Base-by-base conservation (phyloP, 2,329 filamentous ascomycete species). In the Talaromyces verruculosus region DNA sequence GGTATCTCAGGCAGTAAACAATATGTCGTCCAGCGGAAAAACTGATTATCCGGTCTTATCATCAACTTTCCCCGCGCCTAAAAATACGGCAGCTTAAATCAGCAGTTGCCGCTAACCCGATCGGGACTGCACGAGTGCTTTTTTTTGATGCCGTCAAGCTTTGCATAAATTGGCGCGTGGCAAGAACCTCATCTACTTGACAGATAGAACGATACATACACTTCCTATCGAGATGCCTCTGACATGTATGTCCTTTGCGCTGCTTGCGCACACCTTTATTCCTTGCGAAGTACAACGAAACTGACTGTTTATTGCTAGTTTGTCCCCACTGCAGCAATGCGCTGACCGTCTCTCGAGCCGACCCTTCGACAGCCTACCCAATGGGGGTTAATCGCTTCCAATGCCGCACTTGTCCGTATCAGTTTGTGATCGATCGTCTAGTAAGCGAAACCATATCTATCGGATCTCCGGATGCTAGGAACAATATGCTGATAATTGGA, bases 361-460 rank as follows among this genome's bases (percentile, higher is more conserved):
- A 79, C 10, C 71, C 77, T 4, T 76, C 76, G 17, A 72, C 72
- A 1, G 72, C 77, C 62, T 75, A 79, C 64, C 79, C 80, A 15
- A 69, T 77, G 49, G 81, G 81, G 1, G 75, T 80, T 62, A 97
- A 97, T 83, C 90, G 93, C 66, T 92, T 98, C 79, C 92, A 96
- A 80, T 99, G 95, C 82, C 91, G 92, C 66, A 96, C 93, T 66
- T 99, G 95, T 73, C 94, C 95, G 3, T 99, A 96, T 82, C 89
- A 96, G 77, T 93, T 92, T 79, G 83, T 90, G 66, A 89, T 98
- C 74, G 88, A 89, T 70, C 86, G 89, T 73, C 87, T 30, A 35
- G 65, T 66, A 61, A 55, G 65, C 57, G 35, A 57, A n/a, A 2
- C 35, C 4, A 53, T 53, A 39, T 51, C 19, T 45, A 17, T 10